These are phyloP conservation scores for Trichoderma endophyticum DNA, from an alignment of 2,329 filamentous ascomycete genomes.

Conservation along the genomic window DNA sequence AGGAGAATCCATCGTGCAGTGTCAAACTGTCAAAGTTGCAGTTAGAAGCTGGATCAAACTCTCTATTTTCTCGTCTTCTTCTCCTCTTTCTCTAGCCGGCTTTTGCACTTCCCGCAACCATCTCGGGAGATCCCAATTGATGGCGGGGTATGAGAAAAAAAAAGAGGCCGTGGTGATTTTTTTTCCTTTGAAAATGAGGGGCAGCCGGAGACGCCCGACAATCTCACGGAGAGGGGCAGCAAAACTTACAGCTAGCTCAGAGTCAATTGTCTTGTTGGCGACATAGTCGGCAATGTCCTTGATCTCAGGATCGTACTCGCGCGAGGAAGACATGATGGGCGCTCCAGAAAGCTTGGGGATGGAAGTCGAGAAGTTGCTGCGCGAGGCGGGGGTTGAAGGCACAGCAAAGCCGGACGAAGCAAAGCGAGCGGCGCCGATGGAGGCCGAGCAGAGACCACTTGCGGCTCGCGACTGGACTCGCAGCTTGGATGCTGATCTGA, in stretches of 20 bases:
- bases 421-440: slow-evolving; percentile 29
- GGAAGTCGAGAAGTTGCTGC: slow-evolving; percentile 49
- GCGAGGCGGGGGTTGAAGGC: slow-evolving; percentile 35
- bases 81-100: not conserved
- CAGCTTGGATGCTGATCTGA: slow-evolving; percentile 54
- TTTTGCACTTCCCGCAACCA: not conserved
- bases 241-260: slow-evolving; percentile 82
- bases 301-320: slow-evolving; percentile 86
- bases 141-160: not conserved
- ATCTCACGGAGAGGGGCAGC: not conserved
- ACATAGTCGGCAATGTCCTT: slow-evolving; percentile 94
- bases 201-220: not conserved
- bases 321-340: slow-evolving; percentile 48
- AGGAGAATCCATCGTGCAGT: slow-evolving; percentile 95
- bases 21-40: slow-evolving; percentile 64
- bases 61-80: not conserved
- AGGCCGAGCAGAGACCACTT: slow-evolving; percentile 24
- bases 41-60: not conserved
- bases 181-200: slow-evolving; percentile 1
- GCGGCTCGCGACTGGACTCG: slow-evolving; percentile 41
- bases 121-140: not conserved
- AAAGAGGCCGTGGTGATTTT: not conserved
- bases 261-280: slow-evolving; percentile 86
- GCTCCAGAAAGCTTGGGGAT: slow-evolving; percentile 46
- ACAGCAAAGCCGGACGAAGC: slow-evolving; percentile 18